Conservation (phyloP, 371 early-diverging fungal species). For the Rhizopus stolonifer region DNA sequence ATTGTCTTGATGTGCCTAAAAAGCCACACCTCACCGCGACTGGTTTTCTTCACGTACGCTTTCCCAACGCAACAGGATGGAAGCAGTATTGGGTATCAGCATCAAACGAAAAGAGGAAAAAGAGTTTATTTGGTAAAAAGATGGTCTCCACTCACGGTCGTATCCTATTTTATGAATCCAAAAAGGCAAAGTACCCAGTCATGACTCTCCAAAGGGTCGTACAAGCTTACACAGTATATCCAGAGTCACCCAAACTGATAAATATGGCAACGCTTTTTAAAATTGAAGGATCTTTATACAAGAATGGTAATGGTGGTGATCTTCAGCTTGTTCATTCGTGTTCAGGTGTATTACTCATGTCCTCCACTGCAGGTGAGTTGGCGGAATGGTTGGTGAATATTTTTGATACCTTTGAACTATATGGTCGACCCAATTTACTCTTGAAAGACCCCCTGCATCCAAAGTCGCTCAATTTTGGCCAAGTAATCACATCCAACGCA, state of each 20-base stretch:
- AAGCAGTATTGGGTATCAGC: conserved; percentile 62
- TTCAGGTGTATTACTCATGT: conserved; percentile 41
- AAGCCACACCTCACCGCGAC: neutral
- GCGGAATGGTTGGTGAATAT: conserved; percentile 45
- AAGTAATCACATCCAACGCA: conserved; percentile 8
- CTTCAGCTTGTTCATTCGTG: conserved; percentile 16
- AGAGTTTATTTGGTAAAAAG: conserved; percentile 58
- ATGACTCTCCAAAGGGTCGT: conserved; percentile 58
- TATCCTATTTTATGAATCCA: conserved; percentile 58
- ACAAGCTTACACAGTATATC: conserved; percentile 76
- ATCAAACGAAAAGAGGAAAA: conserved; percentile 49
- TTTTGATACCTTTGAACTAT: conserved; percentile 52
- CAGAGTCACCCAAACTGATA: conserved; percentile 50
- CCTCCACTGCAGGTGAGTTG: conserved; percentile 42
- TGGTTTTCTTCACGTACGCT: conserved; percentile 61
- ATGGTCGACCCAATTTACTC: conserved; percentile 46
- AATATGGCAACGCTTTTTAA: conserved; percentile 43
- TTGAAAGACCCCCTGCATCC: conserved; percentile 29
- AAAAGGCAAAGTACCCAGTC: conserved; percentile 59
- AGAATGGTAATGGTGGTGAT: conserved; percentile 18
- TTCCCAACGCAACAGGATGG: conserved; percentile 67
- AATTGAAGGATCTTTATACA: conserved; percentile 38
- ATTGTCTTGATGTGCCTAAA: neutral
- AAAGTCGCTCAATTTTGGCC: conserved; percentile 41
- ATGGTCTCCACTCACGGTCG: conserved; percentile 51